These are phyloP conservation scores for Condylostoma magnum DNA, from an alignment of 169 alveolate genomes.

Conservation along the genomic window DNA sequence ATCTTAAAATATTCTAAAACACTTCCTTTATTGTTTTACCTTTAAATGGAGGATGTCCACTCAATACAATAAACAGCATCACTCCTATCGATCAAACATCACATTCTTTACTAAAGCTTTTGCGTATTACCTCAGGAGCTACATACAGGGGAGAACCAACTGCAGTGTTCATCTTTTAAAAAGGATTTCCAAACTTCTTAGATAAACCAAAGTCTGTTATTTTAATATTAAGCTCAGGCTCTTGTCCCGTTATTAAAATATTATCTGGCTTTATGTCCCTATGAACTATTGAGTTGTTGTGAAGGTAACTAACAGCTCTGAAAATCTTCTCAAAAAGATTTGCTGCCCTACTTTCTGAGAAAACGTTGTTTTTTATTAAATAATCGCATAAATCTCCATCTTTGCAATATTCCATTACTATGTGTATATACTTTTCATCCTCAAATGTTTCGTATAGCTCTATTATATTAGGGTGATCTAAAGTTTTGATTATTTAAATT, in stretches of 20 bases:
- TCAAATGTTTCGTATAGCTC: constrained; percentile 69
- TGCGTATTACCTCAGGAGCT: constrained; percentile 60
- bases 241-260: constrained; percentile 40
- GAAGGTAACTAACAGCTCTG: constrained; percentile 76
- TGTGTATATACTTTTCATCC: constrained; percentile 50
- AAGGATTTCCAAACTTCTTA: constrained; percentile 5
- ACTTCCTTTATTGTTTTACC: neutral
- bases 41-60: constrained; percentile 20
- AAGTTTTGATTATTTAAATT: constrained; percentile 57
- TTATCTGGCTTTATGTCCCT: constrained; percentile 76
- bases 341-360: constrained; percentile 75
- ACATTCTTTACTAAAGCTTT: constrained; percentile 43
- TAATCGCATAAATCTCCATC: constrained; percentile 82
- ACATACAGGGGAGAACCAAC: constrained; percentile 67
- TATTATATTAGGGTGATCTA: constrained; percentile 81
- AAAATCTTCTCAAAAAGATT: constrained; percentile 57
- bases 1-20: neutral
- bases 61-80: neutral
- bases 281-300: constrained; percentile 71
- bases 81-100: constrained; percentile 63
- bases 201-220: constrained; percentile 65
- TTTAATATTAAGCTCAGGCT: constrained; percentile 43
- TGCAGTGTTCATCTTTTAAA: constrained; percentile 35
- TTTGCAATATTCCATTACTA: constrained; percentile 70
- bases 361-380: constrained; percentile 47